Conservation (phyloP, 805 yeast species). For the Cyberlindnera veronae region DNA sequence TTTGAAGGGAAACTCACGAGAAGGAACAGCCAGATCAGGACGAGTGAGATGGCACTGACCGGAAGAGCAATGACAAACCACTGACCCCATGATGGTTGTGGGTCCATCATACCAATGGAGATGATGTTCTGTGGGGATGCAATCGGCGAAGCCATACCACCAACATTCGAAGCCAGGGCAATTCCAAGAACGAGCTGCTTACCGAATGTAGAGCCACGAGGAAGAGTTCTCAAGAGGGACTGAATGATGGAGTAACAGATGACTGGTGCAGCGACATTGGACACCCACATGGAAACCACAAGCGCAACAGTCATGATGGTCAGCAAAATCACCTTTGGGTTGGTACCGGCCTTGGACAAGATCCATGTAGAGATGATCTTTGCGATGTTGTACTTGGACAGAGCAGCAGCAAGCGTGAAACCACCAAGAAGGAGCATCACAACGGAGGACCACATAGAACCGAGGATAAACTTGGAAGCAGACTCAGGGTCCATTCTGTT, state of each 20-base stretch:
- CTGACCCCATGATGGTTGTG: slow-evolving; percentile 82
- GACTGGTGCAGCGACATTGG: slow-evolving; percentile 97
- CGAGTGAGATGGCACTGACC: slow-evolving; percentile 57
- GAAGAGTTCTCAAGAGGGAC: slow-evolving; percentile 81
- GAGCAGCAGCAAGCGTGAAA: slow-evolving; percentile 90
- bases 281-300: slow-evolving; percentile 90
- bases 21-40: slow-evolving; percentile 71
- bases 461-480: slow-evolving; percentile 66
- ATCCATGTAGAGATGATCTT: slow-evolving; percentile 80
- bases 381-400: slow-evolving; percentile 88
- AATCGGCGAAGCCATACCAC: slow-evolving; percentile 97
- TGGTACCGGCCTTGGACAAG: slow-evolving; percentile 78
- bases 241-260: slow-evolving; percentile 87
- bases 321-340: slow-evolving; percentile 71
- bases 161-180: slow-evolving; percentile 88
- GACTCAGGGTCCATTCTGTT: slow-evolving; percentile 64
- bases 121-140: slow-evolving; percentile 96
- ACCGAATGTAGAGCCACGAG: slow-evolving; percentile 72
- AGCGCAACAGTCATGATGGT: slow-evolving; percentile 85
- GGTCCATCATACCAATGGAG: slow-evolving; percentile 84
- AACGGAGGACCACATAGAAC: slow-evolving; percentile 94
- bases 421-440: slow-evolving; percentile 90
- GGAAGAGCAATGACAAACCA: slow-evolving; percentile 93
- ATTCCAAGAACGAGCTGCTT: slow-evolving; percentile 86
- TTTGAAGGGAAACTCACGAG: slow-evolving; percentile 59